These are phyloP conservation scores for Lepidopterella palustris DNA, from an alignment of 495 filamentous ascomycete genomes.

Conservation along the genomic window DNA sequence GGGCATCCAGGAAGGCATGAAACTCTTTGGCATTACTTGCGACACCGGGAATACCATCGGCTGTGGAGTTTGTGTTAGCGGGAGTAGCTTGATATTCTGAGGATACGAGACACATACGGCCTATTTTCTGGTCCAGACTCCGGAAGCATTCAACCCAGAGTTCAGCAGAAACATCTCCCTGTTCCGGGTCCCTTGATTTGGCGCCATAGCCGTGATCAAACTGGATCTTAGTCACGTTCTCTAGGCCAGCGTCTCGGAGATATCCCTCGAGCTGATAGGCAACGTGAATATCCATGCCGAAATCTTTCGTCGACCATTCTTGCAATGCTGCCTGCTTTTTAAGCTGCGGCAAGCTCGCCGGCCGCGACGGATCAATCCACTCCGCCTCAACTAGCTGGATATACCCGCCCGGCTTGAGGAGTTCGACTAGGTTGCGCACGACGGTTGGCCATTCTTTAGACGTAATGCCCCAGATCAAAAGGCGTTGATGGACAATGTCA, in stretches of 20 bases:
- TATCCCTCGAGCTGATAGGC: slow-evolving; percentile 23
- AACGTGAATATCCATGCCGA: slow-evolving; percentile 27
- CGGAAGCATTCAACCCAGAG: slow-evolving; percentile 21
- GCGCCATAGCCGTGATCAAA: slow-evolving; percentile 28
- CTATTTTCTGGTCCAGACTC: slow-evolving; percentile 17
- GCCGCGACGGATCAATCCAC: slow-evolving; percentile 9
- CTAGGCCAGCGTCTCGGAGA: slow-evolving; percentile 15
- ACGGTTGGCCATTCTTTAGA: slow-evolving; percentile 12
- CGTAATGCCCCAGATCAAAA: slow-evolving; percentile 18
- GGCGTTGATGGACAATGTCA: slow-evolving; percentile 18
- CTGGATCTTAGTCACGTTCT: slow-evolving; percentile 17
- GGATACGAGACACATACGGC: neutral
- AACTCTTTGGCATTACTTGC: slow-evolving; percentile 6
- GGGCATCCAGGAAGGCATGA: slow-evolving; percentile 10
- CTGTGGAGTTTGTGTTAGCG: neutral
- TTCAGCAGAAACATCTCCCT: slow-evolving; percentile 17
- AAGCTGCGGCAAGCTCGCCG: neutral
- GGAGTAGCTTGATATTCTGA: neutral
- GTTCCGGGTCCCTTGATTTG: slow-evolving; percentile 5
- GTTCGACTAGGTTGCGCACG: slow-evolving; percentile 3
- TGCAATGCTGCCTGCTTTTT: slow-evolving; percentile 17
- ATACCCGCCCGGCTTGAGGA: slow-evolving; percentile 15
- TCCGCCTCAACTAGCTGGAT: slow-evolving; percentile 18
- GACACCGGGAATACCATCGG: slow-evolving; percentile 13
- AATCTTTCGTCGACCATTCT: slow-evolving; percentile 5